Base-by-base conservation (phyloP, 768 basidiomycete species). In the Saitozyma podzolica region DNA sequence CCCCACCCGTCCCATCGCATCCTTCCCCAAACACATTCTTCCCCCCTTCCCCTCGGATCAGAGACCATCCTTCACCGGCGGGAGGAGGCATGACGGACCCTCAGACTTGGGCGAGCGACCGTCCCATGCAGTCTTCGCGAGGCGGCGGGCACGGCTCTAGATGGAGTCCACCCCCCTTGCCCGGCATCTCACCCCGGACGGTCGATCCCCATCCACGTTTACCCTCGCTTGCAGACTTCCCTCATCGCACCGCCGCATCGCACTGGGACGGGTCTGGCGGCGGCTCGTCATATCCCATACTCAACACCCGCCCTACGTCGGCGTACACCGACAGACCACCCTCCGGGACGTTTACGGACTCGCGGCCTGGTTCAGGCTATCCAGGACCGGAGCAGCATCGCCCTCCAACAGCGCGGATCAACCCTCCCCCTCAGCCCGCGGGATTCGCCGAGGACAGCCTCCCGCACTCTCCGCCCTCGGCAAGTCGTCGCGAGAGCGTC, bases 51-150 rank as follows among this genome's bases (percentile, higher is more conserved):
- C 68, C 68, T 9, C 56, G 29, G 17, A 59, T 56, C 41, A 20
- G 68, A 41, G 64, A 70, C 53, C 51, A 49, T 16, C 47, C 61
- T 41, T 60, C 59, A 42, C 59, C 45, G n/a, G 45, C 45, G n/a
- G 45, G 56, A 42, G 59, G 63, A 7, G 68, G 68, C 29, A 59
- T 55, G 29, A 70, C 68, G 8, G 68, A 70, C 62, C 68, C 68
- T 11, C 62, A 58, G 37, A 56, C 47, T 20, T 70, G 68, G 68
- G 63, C 61, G 9, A 60, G 53, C 19, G 59, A 60, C 9, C 40
- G 59, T 4, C 59, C 59, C 17, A 16, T n/a, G 54, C 39, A 37
- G n/a, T 6, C 47, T 39, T 41, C n/a, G 40, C 40, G 48, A 43
- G 42, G 40, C 40, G 50, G 53, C 16, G 29, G 42, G 56, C 40